Evolutionary conservation across 2,329 filamentous ascomycete genomes (phyloP).

Genomic region (Escovopsis sp.): DNA sequence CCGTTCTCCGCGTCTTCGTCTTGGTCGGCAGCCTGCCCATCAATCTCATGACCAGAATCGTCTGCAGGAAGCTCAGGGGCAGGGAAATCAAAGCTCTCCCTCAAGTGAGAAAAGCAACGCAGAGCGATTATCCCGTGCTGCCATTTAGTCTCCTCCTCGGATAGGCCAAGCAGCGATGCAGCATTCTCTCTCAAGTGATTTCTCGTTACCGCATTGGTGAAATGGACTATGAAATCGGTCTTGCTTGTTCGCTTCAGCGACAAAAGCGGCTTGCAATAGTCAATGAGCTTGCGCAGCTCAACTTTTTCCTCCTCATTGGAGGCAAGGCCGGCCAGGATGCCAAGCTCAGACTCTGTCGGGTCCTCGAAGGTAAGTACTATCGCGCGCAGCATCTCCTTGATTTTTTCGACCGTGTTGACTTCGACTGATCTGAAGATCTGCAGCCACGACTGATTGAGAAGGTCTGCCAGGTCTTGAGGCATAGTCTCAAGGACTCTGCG

Average conservation of each 20-base stretch:
- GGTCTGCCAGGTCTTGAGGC: constrained; percentile 22
- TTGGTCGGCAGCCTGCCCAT: constrained; percentile 1
- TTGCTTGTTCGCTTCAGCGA: constrained; percentile 3
- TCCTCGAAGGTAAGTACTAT: constrained; percentile 27
- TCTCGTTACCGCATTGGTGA: constrained; percentile 21
- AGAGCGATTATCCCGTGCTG: constrained; percentile 28
- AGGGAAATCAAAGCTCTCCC: constrained; percentile 18
- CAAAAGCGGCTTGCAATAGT: constrained; percentile 25
- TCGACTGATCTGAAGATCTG: constrained; percentile 21
- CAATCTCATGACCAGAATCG: constrained; percentile 1
- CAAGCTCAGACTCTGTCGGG: constrained; percentile 23
- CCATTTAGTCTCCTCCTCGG: constrained; percentile 23
- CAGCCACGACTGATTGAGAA: constrained; percentile 24
- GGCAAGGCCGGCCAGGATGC: constrained; percentile 21
- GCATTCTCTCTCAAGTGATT: constrained; percentile 25
- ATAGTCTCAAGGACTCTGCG: constrained; percentile 23
- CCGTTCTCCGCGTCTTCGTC: constrained; percentile 9
- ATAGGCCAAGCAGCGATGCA: constrained; percentile 17
- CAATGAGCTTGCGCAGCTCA: constrained; percentile 21
- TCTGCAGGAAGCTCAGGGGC: background rate
- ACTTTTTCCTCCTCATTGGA: constrained; percentile 16
- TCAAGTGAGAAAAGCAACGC: constrained; percentile 23
- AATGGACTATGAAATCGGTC: background rate
- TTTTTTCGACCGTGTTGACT: constrained; percentile 17
- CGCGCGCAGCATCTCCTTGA: constrained; percentile 27